These are phyloP conservation scores for Naematelia aurantialba DNA, from an alignment of 768 basidiomycete species.

Conservation along the genomic window DNA sequence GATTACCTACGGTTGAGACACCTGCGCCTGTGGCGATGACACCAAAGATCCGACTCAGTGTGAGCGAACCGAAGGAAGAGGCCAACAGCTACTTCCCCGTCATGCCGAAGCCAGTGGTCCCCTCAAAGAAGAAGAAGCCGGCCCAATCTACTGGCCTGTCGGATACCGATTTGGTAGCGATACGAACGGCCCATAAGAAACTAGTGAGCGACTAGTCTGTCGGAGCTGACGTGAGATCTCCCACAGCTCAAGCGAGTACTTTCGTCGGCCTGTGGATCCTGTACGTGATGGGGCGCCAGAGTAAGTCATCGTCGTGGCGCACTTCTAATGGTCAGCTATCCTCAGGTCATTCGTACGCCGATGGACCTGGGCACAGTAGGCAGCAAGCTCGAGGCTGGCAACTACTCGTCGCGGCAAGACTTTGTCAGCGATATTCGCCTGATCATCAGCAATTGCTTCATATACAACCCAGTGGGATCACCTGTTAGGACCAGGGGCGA, in stretches of 20 bases:
- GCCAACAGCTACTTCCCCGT: background rate
- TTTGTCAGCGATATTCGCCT: conserved; percentile 83
- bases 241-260: conserved; percentile 69
- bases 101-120: background rate
- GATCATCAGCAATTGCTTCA: conserved; percentile 80
- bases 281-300: conserved; percentile 83
- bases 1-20: conserved; percentile 67
- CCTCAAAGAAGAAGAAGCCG: conserved; percentile 48
- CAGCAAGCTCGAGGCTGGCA: conserved; percentile 78
- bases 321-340: conserved; percentile 63
- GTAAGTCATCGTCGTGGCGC: conserved; percentile 53
- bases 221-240: conserved; percentile 49
- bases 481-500: conserved; percentile 60
- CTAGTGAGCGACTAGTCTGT: conserved; percentile 28
- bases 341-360: conserved; percentile 80
- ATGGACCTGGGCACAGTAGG: conserved; percentile 91
- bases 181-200: conserved; percentile 74
- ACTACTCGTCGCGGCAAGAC: conserved; percentile 76
- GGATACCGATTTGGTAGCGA: conserved; percentile 69
- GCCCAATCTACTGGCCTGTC: conserved; percentile 73
- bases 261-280: conserved; percentile 92
- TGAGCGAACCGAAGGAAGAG: conserved; percentile 14
- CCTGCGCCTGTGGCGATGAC: conserved; percentile 42
- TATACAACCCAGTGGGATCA: conserved; percentile 65
- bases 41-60: conserved; percentile 62